Conservation (phyloP, 805 yeast genomes). For the Starmerella riodocensis region DNA sequence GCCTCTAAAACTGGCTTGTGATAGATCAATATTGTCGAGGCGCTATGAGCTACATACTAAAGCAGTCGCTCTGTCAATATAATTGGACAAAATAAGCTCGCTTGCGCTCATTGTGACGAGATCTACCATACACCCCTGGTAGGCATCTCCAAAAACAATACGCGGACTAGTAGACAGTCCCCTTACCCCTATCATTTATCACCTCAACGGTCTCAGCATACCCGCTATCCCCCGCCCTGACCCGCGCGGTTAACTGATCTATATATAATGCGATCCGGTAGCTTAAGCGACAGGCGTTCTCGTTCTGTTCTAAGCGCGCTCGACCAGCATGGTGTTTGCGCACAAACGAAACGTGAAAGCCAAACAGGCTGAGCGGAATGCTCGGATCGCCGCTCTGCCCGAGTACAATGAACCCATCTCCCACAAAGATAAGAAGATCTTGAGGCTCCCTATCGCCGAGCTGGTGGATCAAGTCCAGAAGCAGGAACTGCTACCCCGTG, state of each 20-base stretch:
- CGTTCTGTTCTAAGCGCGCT: not conserved
- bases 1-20: too few species aligned
- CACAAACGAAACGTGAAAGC: not conserved
- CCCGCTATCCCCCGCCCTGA: not conserved
- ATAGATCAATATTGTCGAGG: too few species aligned
- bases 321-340: not conserved
- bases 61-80: too few species aligned
- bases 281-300: not conserved
- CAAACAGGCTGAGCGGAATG: constrained; percentile 27
- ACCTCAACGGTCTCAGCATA: not conserved
- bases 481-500: constrained; percentile 37
- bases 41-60: too few species aligned
- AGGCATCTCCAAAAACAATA: too few species aligned
- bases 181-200: not conserved
- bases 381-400: constrained; percentile 26
- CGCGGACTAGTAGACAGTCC: too few species aligned
- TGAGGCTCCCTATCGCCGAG: constrained; percentile 31
- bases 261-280: too few species aligned
- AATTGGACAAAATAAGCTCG: too few species aligned
- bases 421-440: constrained; percentile 26
- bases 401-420: constrained; percentile 31
- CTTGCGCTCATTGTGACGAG: too few species aligned
- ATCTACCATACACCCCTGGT: too few species aligned
- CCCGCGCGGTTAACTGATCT: not conserved
- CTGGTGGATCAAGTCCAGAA: constrained; percentile 34